phyloP scores from a whole-genome alignment of 2,329 filamentous ascomycete species.

The Cercospora sp. region DNA sequence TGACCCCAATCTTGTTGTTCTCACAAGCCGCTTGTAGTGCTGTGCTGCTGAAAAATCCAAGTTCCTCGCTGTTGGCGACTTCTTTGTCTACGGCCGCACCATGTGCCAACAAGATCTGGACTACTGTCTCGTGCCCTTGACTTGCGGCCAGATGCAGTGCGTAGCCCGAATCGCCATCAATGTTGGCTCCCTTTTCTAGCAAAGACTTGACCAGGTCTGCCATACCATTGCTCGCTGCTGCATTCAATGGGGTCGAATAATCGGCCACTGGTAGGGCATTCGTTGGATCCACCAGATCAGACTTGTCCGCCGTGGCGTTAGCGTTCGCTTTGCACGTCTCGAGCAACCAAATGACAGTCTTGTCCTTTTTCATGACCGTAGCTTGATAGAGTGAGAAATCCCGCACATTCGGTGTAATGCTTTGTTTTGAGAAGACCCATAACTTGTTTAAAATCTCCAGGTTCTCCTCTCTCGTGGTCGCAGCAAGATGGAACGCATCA shows the following conservation, averaged over 20 bases:
- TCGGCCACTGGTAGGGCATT: neutral
- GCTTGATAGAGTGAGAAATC: neutral
- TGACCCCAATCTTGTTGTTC: neutral
- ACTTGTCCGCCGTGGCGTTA: neutral
- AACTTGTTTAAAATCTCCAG: neutral
- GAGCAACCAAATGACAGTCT: neutral
- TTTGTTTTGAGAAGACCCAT: neutral
- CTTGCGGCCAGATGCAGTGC: neutral
- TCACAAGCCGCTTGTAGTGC: neutral
- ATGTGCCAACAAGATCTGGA: neutral
- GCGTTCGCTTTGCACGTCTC: neutral
- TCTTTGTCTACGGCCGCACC: neutral
- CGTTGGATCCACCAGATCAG: neutral
- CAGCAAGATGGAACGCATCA: neutral
- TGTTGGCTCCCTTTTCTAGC: neutral
- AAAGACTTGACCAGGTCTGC: neutral
- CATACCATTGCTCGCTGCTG: neutral
- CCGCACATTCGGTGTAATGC: neutral
- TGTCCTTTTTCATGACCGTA: neutral
- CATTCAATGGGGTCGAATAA: neutral
- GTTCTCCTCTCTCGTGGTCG: neutral
- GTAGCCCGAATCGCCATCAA: neutral
- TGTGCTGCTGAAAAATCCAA: neutral
- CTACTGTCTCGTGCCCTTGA: neutral
- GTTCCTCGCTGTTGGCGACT: neutral